These are phyloP conservation scores for Pneumocystis canis DNA, from an alignment of 1,139 yeast species.

Conservation along the genomic window DNA sequence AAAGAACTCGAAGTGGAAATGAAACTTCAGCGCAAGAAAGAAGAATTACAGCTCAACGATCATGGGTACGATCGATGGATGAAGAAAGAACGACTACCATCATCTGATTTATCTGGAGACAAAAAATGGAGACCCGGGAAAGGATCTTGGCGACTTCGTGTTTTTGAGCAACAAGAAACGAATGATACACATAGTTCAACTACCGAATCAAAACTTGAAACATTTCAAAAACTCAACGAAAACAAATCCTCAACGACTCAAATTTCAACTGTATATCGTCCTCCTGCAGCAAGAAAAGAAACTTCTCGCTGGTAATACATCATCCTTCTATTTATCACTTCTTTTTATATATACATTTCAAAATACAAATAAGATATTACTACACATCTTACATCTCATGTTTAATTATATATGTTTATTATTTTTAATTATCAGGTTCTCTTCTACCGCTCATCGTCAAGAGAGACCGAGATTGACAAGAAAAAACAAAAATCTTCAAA, in stretches of 20 bases:
- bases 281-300: neutral
- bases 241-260: neutral
- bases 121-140: slow-evolving; percentile 1
- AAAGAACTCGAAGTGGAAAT: slow-evolving; percentile 13
- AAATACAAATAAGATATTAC: no score
- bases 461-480: neutral
- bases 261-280: neutral
- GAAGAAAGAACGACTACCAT: neutral
- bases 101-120: slow-evolving; percentile 5
- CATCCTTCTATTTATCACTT: no score
- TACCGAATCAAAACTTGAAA: neutral
- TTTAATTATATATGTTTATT: no score
- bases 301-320: neutral
- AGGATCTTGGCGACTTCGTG: slow-evolving; percentile 1
- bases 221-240: neutral
- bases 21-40: slow-evolving; percentile 6
- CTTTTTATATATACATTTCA: no score
- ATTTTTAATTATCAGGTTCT: no score
- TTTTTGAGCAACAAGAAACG: slow-evolving; percentile 1
- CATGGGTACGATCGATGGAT: neutral
- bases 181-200: slow-evolving; percentile 2
- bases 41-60: slow-evolving; percentile 4
- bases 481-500: neutral
- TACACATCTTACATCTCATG: no score
- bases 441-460: no score